A percentile compares a stretch with the other conserved stretches of the same genome.
Conservation (phyloP, 2,329 filamentous ascomycete species). For the Neofusicoccum kwambonambiense region DNA sequence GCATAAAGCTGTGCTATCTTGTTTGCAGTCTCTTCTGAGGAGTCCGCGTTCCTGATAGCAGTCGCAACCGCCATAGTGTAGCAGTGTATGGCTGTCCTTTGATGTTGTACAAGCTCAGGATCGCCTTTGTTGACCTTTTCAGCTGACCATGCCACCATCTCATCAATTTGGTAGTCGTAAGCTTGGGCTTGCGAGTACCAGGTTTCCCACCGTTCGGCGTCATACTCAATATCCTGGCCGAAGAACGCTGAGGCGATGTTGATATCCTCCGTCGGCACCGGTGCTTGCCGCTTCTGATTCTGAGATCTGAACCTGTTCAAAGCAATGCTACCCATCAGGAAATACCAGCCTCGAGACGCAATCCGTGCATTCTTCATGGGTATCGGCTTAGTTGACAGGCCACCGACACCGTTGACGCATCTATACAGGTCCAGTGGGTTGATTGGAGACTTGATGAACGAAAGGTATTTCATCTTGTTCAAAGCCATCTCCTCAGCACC, state of each 20-base stretch:
- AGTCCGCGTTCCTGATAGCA: constrained; percentile 57
- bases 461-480: constrained; percentile 79
- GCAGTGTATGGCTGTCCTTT: constrained; percentile 80
- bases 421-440: constrained; percentile 77
- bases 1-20: constrained; percentile 65
- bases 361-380: constrained; percentile 65
- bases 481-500: constrained; percentile 73
- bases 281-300: constrained; percentile 76
- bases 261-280: constrained; percentile 78
- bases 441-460: constrained; percentile 79
- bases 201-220: constrained; percentile 78
- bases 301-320: constrained; percentile 80
- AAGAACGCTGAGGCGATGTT: constrained; percentile 79
- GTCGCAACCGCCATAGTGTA: constrained; percentile 66
- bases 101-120: constrained; percentile 69
- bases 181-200: constrained; percentile 88
- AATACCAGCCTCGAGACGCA: constrained; percentile 87
- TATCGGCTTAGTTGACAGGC: constrained; percentile 44
- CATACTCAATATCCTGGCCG: constrained; percentile 78
- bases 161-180: constrained; percentile 84
- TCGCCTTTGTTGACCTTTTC: constrained; percentile 88
- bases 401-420: constrained; percentile 73
- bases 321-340: constrained; percentile 82
- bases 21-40: constrained; percentile 51
- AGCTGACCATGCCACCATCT: constrained; percentile 82